Evolutionary conservation across 495 filamentous ascomycete genomes (phyloP).

Genomic region (Lepraria neglecta): DNA sequence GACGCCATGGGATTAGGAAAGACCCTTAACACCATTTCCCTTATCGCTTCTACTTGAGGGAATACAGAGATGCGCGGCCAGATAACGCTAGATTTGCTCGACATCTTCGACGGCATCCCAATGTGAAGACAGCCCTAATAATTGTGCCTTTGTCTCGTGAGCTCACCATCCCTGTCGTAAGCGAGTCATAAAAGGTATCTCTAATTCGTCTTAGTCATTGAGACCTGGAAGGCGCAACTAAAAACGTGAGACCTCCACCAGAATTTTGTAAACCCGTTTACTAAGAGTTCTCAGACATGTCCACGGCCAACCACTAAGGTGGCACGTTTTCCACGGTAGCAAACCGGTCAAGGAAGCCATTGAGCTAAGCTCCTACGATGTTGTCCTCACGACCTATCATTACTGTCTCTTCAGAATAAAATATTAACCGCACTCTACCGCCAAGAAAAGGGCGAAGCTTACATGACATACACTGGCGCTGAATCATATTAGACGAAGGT

Average conservation of each 20-base stretch:
- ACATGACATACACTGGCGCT: conserved; percentile 11
- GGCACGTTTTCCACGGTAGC: conserved; percentile 6
- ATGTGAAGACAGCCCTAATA: conserved; percentile 4
- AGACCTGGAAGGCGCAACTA: not conserved
- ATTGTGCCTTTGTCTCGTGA: conserved; percentile 19
- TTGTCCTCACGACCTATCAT: conserved; percentile 19
- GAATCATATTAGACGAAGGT: conserved; percentile 47
- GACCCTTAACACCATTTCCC: conserved; percentile 38
- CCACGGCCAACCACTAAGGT: not conserved
- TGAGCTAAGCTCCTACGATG: not conserved
- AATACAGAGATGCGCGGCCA: not conserved
- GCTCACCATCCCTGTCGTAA: not conserved
- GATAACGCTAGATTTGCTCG: not conserved
- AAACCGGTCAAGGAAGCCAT: conserved; percentile 5
- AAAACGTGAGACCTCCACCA: conserved; percentile 8
- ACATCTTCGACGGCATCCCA: not conserved
- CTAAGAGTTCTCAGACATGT: conserved; percentile 1
- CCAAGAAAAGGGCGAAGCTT: not conserved
- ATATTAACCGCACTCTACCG: conserved; percentile 5
- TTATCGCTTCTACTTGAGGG: conserved; percentile 27
- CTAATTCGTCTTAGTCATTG: not conserved
- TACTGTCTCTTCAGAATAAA: conserved; percentile 12
- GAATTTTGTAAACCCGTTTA: not conserved
- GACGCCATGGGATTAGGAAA: conserved; percentile 41
- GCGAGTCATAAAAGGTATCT: not conserved